Base-by-base conservation (phyloP, 2,329 filamentous ascomycete species). In the Fusarium sp. region DNA sequence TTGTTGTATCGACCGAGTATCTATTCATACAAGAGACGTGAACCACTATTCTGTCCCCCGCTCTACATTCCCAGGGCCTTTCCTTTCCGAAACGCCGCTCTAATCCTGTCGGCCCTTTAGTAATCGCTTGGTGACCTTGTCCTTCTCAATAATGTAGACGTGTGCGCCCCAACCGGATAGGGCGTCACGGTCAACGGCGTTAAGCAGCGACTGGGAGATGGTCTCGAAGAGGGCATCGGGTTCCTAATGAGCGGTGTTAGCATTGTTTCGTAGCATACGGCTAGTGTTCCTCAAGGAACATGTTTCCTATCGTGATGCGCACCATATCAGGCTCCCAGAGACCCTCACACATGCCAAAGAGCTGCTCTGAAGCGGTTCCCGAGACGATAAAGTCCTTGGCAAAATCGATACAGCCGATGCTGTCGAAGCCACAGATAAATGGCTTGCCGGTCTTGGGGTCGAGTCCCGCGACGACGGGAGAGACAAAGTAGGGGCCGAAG, bases 91-190 rank as follows among this genome's bases (percentile, higher is more conserved):
- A 65, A 68, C 68, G 20, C 62, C 62, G 31, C 64, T 77, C 74
- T 94, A 95, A 84, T 98, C 96, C 87, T 98, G 96, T 88, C 95
- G 92, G 82, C 95, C 95, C 91, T 98, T 98, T 84, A 99, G 88
- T 91, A 99, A 91, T 84, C 96, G 90, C 93, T 98, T 98, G 81
- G 96, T 98, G 74, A 99, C 94, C 93, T 98, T 98, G 87, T 98
- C 95, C 90, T 99, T 99, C 89, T 98, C 96, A 84, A 99, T 97
- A 82, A 99, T 97, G 87, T 98, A 99, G 78, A 99, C 96, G 82
- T 99, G 95, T 42, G 96, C 96, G 82, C 96, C 96, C 96, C 96
- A 98, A 75, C 96, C 96, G 40, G 96, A 98, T 74, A 99, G 89
- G 62, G 96, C 96, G 85, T 99, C 96, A 86, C 96, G 91, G 85